Conservation (phyloP, 2,329 filamentous ascomycete genomes). For the Cladosporium sphaerospermum region DNA sequence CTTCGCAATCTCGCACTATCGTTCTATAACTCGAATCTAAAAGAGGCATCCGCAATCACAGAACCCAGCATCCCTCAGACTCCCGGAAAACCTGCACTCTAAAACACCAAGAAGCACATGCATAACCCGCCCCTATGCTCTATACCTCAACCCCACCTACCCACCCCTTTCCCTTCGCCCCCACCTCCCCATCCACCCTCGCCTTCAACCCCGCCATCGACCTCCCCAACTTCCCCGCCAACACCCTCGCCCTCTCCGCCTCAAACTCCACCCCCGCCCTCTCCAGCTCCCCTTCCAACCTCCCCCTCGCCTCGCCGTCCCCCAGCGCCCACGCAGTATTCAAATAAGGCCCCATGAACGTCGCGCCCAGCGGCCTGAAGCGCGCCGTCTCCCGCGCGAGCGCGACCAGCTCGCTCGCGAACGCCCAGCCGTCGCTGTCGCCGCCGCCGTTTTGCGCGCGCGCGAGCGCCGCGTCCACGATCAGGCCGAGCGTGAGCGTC, state of each 20-base stretch:
- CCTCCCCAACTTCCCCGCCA: not conserved
- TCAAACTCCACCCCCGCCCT: not conserved
- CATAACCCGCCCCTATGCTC: no score
- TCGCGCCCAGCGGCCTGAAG: not conserved
- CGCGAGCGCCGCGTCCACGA: not conserved
- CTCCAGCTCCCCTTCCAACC: not conserved
- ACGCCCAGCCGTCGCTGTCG: not conserved
- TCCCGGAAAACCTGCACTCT: no score
- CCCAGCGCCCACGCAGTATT: not conserved
- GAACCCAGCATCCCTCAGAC: no score
- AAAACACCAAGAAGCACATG: no score
- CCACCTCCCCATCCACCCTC: no score
- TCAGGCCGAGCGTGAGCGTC: not conserved
- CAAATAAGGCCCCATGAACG: not conserved
- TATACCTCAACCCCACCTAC: no score
- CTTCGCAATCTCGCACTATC: no score
- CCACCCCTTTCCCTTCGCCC: no score
- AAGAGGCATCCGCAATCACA: no score
- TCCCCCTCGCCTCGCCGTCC: not conserved
- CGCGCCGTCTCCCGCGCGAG: not conserved
- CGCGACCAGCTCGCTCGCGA: not conserved
- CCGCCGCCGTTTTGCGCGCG: not conserved
- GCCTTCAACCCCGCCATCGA: no score
- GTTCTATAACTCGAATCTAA: no score
- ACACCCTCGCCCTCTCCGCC: not conserved